Evolutionary conservation across 306 rosid genomes (phyloP).

Genomic region (Prunus mume): DNA sequence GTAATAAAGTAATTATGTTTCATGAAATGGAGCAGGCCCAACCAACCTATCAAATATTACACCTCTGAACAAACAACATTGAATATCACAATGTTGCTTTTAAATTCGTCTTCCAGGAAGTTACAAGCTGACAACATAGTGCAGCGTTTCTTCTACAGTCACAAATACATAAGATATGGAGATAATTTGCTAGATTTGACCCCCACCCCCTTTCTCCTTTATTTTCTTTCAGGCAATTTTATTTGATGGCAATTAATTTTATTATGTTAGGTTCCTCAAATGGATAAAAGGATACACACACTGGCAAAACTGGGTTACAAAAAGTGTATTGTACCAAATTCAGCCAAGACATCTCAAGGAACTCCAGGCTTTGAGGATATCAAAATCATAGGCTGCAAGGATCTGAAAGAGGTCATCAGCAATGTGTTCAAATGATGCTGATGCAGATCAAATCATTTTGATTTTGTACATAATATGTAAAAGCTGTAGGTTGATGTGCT

Average conservation of each 20-base stretch:
- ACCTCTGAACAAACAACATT: not conserved
- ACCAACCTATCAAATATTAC: not conserved
- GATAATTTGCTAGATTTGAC: too few species aligned
- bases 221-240: not conserved
- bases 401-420: slow-evolving; percentile 80
- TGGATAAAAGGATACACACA: slow-evolving; percentile 76
- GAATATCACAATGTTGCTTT: not conserved
- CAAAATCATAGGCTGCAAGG: slow-evolving; percentile 58
- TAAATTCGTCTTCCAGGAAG: not conserved
- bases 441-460: slow-evolving; percentile 16
- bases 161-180: not conserved
- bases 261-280: slow-evolving; percentile 61
- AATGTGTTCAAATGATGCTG: slow-evolving; percentile 39
- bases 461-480: not conserved
- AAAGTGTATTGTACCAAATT: slow-evolving; percentile 64
- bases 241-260: not conserved
- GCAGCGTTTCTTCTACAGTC: not conserved
- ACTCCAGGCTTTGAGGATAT: slow-evolving; percentile 33
- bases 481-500: too few species aligned
- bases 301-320: slow-evolving; percentile 78
- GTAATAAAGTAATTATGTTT: not conserved
- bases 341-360: slow-evolving; percentile 48
- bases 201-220: not conserved
- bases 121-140: too few species aligned
- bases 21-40: not conserved